A percentile compares a stretch with the other conserved stretches of the same genome.
Conservation (phyloP, 768 basidiomycete species). For the Chalciporus pseudorubinellus region DNA sequence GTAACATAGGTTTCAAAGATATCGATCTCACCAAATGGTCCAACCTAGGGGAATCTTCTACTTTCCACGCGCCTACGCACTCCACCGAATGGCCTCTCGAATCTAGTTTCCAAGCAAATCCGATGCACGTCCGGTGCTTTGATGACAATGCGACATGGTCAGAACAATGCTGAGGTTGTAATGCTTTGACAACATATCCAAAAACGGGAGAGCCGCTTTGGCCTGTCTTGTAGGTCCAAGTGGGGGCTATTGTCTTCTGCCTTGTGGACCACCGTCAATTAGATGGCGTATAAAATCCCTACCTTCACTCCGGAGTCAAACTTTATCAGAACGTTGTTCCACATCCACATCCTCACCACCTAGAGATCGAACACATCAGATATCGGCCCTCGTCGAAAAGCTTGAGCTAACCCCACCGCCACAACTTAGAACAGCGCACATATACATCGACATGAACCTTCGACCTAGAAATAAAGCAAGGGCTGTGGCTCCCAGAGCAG, state of each 20-base stretch:
- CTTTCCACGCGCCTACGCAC: no score
- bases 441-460: conserved; percentile 6
- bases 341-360: not conserved
- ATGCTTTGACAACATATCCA: not conserved
- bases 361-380: not conserved
- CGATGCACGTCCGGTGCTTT: not conserved
- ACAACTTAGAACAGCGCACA: not conserved
- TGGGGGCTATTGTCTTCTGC: conserved; percentile 12
- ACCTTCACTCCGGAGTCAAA: not conserved
- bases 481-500: not conserved
- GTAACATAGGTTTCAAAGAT: no score
- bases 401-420: not conserved
- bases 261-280: conserved; percentile 1
- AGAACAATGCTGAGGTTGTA: not conserved
- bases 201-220: conserved; percentile 11
- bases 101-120: no score
- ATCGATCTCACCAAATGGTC: no score
- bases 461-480: conserved; percentile 10
- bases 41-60: no score
- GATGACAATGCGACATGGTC: not conserved
- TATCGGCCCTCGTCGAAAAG: not conserved
- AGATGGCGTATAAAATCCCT: conserved; percentile 9
- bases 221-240: conserved; percentile 16
- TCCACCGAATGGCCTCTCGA: no score
- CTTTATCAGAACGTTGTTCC: not conserved